A percentile compares a stretch with the other conserved stretches of the same genome.
These are phyloP conservation scores for Populus tremula DNA, from an alignment of 345 rosid species.

Conservation along the genomic window DNA sequence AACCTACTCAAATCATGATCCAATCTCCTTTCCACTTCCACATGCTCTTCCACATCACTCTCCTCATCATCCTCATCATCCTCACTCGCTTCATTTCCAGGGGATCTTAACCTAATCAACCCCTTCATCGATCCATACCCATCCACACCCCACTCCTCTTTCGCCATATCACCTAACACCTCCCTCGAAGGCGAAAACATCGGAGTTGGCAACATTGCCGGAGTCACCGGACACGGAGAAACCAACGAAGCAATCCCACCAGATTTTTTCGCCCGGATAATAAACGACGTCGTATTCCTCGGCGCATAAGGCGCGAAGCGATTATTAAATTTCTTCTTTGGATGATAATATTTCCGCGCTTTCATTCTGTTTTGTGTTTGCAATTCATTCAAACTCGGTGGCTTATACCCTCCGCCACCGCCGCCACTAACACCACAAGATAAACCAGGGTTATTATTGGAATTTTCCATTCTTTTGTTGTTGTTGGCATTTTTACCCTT, in stretches of 20 bases:
- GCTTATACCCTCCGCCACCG: constrained; percentile 52
- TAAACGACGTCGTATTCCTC: constrained; percentile 79
- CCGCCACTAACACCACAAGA: constrained; percentile 18
- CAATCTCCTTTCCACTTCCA: constrained; percentile 85
- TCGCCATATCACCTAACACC: constrained; percentile 89
- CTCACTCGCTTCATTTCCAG: constrained; percentile 57
- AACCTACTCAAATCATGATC: constrained; percentile 97
- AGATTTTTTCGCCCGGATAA: constrained; percentile 80
- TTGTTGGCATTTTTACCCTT: constrained; percentile 61
- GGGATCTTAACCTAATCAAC: constrained; percentile 74
- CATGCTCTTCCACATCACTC: constrained; percentile 97
- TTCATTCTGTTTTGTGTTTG: constrained; percentile 74
- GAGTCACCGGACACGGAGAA: constrained; percentile 93
- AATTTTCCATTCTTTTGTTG: constrained; percentile 43
- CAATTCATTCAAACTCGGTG: constrained; percentile 78
- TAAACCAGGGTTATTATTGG: constrained; percentile 18
- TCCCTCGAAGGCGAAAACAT: constrained; percentile 81
- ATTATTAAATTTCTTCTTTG: constrained; percentile 58
- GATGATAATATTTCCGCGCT: constrained; percentile 63
- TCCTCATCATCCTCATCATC: constrained; percentile 94
- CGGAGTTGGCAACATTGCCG: constrained; percentile 81
- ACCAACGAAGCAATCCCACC: constrained; percentile 93
- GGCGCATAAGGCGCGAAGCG: constrained; percentile 93
- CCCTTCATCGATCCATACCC: constrained; percentile 99
- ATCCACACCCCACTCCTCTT: constrained; percentile 98